Conservation (phyloP, 352 stramenopile genomes). For the Phytopythium sindhum region DNA sequence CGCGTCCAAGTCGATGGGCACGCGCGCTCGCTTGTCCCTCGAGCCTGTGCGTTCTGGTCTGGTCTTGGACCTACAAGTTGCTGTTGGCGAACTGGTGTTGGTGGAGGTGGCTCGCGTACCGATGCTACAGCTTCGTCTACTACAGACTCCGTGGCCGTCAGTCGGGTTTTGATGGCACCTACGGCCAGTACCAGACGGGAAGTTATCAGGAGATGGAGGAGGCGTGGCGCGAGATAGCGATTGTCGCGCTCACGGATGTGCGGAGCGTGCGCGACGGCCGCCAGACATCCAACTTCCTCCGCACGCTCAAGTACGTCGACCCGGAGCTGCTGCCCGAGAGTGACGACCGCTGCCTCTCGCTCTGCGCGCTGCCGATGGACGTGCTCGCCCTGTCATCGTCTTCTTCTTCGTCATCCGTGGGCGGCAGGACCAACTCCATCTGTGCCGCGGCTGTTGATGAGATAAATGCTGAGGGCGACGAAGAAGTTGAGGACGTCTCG, state of each 20-base stretch:
- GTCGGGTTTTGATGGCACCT: background rate
- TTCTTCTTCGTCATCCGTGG: background rate
- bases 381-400: background rate
- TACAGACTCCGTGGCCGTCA: background rate
- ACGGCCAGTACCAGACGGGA: too few species aligned
- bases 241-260: constrained; percentile 47
- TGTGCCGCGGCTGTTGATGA: too few species aligned
- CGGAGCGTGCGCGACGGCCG: constrained; percentile 57
- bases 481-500: background rate
- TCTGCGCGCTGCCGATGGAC: constrained; percentile 25
- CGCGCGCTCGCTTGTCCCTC: background rate
- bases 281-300: constrained; percentile 77
- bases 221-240: background rate
- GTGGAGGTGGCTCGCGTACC: background rate
- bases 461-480: background rate
- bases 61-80: background rate
- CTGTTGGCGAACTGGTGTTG: background rate
- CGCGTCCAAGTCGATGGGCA: constrained; percentile 18
- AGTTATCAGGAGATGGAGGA: background rate
- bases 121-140: background rate
- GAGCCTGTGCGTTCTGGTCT: background rate
- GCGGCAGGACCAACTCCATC: background rate
- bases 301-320: constrained; percentile 78
- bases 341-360: constrained; percentile 70
- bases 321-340: constrained; percentile 38